These are phyloP conservation scores for Phytophthora meadii DNA, from an alignment of 352 stramenopile species.

Conservation along the genomic window DNA sequence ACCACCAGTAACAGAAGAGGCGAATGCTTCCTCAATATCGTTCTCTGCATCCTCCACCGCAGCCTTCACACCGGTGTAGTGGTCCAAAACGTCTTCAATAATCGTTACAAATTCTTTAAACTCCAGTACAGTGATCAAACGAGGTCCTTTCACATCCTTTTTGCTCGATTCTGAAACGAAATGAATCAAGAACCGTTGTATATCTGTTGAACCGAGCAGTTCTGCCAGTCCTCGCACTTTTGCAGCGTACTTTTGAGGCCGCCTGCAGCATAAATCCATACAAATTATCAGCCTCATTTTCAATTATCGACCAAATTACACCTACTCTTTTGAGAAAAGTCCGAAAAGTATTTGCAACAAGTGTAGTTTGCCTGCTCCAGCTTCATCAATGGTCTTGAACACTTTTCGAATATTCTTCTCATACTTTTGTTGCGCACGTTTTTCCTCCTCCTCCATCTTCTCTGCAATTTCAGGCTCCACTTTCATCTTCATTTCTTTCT, in stretches of 20 bases:
- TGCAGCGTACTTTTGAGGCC: constrained; percentile 45
- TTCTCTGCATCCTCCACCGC: constrained; percentile 68
- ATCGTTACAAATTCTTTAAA: constrained; percentile 65
- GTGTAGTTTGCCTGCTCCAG: constrained; percentile 47
- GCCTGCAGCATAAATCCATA: constrained; percentile 5
- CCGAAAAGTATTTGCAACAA: constrained; percentile 66
- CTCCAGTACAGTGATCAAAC: constrained; percentile 38
- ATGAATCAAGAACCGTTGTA: constrained; percentile 70
- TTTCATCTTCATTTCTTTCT: constrained; percentile 25
- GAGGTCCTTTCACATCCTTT: constrained; percentile 18
- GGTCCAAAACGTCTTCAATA: constrained; percentile 62
- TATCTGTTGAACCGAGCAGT: constrained; percentile 43
- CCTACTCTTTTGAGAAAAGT: constrained; percentile 67
- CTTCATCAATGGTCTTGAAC: constrained; percentile 55
- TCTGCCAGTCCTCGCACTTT: constrained; percentile 57
- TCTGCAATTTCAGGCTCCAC: constrained; percentile 67
- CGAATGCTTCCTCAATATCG: constrained; percentile 54
- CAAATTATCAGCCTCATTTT: background rate
- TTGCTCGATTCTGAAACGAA: constrained; percentile 46
- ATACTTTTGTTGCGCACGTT: constrained; percentile 14
- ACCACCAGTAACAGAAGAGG: constrained; percentile 18
- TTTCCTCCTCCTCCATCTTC: constrained; percentile 44
- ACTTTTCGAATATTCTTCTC: constrained; percentile 58
- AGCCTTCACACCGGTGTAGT: constrained; percentile 48
- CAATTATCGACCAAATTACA: background rate